phyloP scores from a whole-genome alignment of 371 early-diverging fungal genomes.

The Actinomortierella wolfii region DNA sequence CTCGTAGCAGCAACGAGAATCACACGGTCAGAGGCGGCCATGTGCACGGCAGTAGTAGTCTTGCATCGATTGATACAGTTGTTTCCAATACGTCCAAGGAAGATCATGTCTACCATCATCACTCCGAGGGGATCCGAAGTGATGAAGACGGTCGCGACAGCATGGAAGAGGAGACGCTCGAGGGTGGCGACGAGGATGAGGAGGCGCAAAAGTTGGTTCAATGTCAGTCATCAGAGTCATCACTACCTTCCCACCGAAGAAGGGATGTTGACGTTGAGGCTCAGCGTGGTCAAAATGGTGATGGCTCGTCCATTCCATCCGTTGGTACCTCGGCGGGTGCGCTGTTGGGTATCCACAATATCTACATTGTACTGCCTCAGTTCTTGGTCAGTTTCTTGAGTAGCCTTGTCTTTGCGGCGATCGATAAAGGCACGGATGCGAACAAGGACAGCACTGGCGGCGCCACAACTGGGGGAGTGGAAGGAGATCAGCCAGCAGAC shows the following conservation, averaged over 20 bases:
- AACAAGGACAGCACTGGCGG: neutral
- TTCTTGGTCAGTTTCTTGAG: slow-evolving; percentile 79
- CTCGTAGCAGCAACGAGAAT: no score
- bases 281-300: neutral
- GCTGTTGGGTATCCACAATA: slow-evolving; percentile 92
- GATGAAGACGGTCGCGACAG: no score
- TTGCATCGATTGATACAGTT: no score
- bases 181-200: no score
- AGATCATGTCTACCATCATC: no score
- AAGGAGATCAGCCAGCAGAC: slow-evolving; percentile 16
- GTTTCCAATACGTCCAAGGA: no score
- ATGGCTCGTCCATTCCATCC: neutral
- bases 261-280: neutral
- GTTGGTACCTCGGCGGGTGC: slow-evolving; percentile 71
- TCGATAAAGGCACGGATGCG: slow-evolving; percentile 43
- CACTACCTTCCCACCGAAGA: neutral
- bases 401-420: slow-evolving; percentile 74
- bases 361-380: slow-evolving; percentile 93
- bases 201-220: no score
- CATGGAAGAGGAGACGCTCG: neutral
- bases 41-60: no score
- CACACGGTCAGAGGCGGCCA: no score
- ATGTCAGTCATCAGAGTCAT: neutral
- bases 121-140: no score
- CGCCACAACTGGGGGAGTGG: no score